Conservation (phyloP, 208 protist genomes). For the Strigomonas culicis region DNA sequence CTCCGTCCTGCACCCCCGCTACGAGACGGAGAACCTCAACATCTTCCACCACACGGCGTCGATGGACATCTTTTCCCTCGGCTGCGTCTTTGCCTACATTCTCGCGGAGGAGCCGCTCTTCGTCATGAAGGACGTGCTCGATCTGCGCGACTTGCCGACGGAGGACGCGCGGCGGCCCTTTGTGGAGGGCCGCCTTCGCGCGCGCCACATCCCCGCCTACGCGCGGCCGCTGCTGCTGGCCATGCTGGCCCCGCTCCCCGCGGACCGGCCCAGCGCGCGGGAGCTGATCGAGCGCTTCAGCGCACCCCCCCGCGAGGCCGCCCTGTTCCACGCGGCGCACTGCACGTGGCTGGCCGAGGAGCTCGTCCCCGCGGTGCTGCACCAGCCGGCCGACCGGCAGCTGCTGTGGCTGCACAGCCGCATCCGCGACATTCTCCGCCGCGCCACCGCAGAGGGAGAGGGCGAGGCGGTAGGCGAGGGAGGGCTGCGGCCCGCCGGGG, state of each 20-base stretch:
- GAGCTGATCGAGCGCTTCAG: constrained; percentile 27
- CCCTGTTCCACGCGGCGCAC: constrained; percentile 2
- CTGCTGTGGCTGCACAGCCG: constrained; percentile 38
- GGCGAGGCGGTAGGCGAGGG: neutral
- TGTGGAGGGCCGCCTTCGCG: too few relatives aligned
- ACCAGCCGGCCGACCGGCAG: constrained; percentile 40
- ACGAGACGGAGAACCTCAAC: constrained; percentile 52
- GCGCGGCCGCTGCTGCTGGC: constrained; percentile 17
- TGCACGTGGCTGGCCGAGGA: constrained; percentile 34
- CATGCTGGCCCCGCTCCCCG: constrained; percentile 25
- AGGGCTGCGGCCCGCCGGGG: neutral
- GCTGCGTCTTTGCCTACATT: constrained; percentile 66
- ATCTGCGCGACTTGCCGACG: neutral
- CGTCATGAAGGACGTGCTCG: constrained; percentile 52
- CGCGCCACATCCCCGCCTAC: too few relatives aligned
- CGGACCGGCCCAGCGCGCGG: constrained; percentile 38
- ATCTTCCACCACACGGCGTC: constrained; percentile 50
- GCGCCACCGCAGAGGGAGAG: neutral
- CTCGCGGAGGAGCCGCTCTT: constrained; percentile 72
- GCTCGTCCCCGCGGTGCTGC: constrained; percentile 48
- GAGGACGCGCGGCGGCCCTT: too few relatives aligned
- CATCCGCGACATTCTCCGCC: constrained; percentile 9
- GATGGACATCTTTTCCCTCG: constrained; percentile 86
- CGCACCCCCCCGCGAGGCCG: neutral
- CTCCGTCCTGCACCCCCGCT: constrained; percentile 9